A percentile compares a stretch with the other conserved stretches of the same genome.
These are phyloP conservation scores for Oenanthe sinensis DNA, from an alignment of 129 eudicot species.

Conservation along the genomic window DNA sequence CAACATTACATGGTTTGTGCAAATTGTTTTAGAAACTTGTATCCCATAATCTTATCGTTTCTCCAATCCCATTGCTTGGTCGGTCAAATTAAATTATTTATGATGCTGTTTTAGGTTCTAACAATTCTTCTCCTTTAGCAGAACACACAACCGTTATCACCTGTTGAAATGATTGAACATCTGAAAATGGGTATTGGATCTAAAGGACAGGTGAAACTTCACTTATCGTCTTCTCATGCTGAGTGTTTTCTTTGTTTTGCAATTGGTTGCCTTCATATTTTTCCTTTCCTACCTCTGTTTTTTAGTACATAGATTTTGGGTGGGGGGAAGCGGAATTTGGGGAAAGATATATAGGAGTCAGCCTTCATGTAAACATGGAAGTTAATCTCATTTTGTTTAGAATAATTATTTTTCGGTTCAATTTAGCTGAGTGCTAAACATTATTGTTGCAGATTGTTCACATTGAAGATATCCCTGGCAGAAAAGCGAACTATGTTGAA, in stretches of 20 bases:
- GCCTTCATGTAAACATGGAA: neutral
- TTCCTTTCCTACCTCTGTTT: slow-evolving; percentile 3
- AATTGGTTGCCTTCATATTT: neutral
- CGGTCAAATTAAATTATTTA: neutral
- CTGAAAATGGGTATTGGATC: slow-evolving; percentile 60
- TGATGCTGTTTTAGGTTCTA: neutral
- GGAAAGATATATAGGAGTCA: neutral
- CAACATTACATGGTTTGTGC: neutral
- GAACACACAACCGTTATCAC: slow-evolving; percentile 58
- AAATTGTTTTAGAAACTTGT: neutral
- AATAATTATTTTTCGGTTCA: neutral
- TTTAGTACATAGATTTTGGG: neutral
- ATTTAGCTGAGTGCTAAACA: slow-evolving; percentile 6
- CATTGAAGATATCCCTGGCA: slow-evolving; percentile 59
- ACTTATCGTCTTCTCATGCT: neutral
- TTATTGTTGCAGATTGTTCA: slow-evolving; percentile 65
- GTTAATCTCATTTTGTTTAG: neutral
- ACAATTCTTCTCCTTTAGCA: slow-evolving; percentile 21
- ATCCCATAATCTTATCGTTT: neutral
- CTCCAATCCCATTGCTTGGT: neutral
- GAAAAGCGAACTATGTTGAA: slow-evolving; percentile 55
- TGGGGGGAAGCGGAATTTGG: neutral
- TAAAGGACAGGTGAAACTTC: slow-evolving; percentile 56
- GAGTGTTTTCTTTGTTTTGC: neutral
- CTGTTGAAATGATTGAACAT: slow-evolving; percentile 73